These are phyloP conservation scores for Prunus padus DNA, from an alignment of 306 rosid species.

Conservation along the genomic window DNA sequence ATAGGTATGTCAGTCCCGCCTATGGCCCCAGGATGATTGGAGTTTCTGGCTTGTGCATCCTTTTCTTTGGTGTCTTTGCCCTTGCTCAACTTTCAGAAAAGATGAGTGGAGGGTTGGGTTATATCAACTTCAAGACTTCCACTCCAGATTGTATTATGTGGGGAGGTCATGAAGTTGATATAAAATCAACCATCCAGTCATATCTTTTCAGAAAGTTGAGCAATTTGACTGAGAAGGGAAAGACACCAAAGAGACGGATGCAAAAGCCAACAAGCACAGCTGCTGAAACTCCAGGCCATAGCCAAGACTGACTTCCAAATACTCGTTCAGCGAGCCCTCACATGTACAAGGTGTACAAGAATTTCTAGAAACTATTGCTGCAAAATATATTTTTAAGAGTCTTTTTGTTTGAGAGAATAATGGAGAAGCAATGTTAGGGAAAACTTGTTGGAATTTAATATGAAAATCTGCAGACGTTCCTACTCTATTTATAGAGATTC, in stretches of 20 bases:
- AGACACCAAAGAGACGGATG: conserved; percentile 56
- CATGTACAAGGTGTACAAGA: conserved; percentile 35
- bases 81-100: conserved; percentile 70
- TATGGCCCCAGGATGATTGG: conserved; percentile 49
- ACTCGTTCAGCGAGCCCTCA: conserved; percentile 67
- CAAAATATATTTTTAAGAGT: no score
- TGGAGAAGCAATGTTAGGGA: no score
- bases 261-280: conserved; percentile 54
- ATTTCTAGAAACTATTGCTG: no score
- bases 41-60: conserved; percentile 52
- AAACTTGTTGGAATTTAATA: no score
- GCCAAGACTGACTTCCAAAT: conserved; percentile 54
- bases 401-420: no score
- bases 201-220: conserved; percentile 83
- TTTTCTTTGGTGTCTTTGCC: conserved; percentile 70
- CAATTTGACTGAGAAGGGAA: conserved; percentile 64
- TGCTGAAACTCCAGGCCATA: conserved; percentile 56
- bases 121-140: background rate
- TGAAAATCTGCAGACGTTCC: no score
- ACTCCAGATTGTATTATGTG: background rate
- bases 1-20: conserved; percentile 41
- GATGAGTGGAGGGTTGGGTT: conserved; percentile 32
- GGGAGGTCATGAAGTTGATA: background rate
- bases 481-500: no score
- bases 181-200: conserved; percentile 17